Evolutionary conservation across 495 filamentous ascomycete species (phyloP), one percentile per base, ranked within the genome.

Genomic region (Neurospora sp.): DNA sequence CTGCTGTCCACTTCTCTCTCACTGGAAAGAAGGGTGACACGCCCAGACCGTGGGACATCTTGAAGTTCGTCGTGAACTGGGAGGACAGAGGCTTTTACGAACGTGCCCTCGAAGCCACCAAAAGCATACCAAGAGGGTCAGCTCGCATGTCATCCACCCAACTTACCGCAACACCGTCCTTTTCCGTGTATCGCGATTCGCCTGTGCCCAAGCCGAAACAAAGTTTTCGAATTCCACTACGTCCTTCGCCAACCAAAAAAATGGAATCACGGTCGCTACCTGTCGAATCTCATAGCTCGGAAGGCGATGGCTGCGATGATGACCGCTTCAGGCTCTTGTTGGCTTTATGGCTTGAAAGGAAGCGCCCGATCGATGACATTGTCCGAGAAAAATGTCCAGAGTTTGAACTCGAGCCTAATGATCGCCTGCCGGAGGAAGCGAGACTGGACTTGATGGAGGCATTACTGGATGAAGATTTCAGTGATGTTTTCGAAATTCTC

Each of bases 151-250:
- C 48, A 31, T 27, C 48, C 10, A 59, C 35, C 35, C 35, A 27
- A 27, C 20, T 20, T 27, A 27, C 48, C 48, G 20, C 88, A 2
- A 85, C 89, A 6, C 83, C 83, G 48, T 85, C 79, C 9, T 74
- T 74, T 72, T 87, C 85, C 9, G 84, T 78, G 71, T 84, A 88
- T 12, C 70, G 71, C 7, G 83, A 85, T 2, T 84, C 75, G 31
- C 44, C 71, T 72, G 78, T 82, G 76, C 79, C 74, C 4, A 89
- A 75, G 10, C 83, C 82, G 22, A 59, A 27, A 1, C 48, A 59
- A 59, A 6, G 10, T 27, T 27, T 59, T 27, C 48, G 10, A 59
- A 27, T 31, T 59, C 20, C 48, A 6, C 48, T 59, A 59, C 20
- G 48, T 20, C 48, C 48, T 59, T 59, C 48, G 22, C 48, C 48